Percentiles rank a stretch among this genome's conserved stretches.
Evolutionary conservation across 345 rosid species (phyloP).

Genomic region (Brassica incana): DNA sequence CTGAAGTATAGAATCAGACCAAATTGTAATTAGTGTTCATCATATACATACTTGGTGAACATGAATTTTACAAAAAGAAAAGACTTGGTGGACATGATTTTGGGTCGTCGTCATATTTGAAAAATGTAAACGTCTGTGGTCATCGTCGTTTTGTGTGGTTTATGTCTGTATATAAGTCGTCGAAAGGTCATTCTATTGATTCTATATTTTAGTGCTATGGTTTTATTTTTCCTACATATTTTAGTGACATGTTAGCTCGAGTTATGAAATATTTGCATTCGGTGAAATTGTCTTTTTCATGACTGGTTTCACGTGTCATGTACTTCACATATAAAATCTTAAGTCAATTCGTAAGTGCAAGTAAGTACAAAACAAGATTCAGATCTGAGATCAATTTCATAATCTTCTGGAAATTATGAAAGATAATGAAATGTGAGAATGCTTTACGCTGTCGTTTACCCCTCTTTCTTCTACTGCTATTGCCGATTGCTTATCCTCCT

Average conservation of each 20-base stretch:
- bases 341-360: not conserved
- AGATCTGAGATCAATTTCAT: conserved; percentile 8
- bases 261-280: not conserved
- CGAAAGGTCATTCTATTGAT: not conserved
- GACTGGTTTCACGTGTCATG: conserved; percentile 19
- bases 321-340: not conserved
- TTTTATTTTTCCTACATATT: not conserved
- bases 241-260: conserved; percentile 7
- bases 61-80: not conserved
- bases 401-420: not conserved
- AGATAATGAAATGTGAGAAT: not conserved
- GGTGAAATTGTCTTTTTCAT: not conserved
- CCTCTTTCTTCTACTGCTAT: not conserved
- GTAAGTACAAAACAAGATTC: conserved; percentile 15
- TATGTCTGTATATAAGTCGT: not conserved
- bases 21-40: not conserved
- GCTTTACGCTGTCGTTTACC: not conserved
- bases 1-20: not conserved
- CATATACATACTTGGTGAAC: not conserved
- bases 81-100: not conserved
- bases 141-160: not conserved
- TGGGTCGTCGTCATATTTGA: not conserved
- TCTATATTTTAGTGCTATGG: not conserved
- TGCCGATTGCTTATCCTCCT: conserved; percentile 16
- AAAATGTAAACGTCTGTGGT: not conserved